A percentile compares a stretch with the other conserved stretches of the same genome.
These are phyloP conservation scores for Penicillium salamii DNA, from an alignment of 495 filamentous ascomycete genomes.

Conservation along the genomic window DNA sequence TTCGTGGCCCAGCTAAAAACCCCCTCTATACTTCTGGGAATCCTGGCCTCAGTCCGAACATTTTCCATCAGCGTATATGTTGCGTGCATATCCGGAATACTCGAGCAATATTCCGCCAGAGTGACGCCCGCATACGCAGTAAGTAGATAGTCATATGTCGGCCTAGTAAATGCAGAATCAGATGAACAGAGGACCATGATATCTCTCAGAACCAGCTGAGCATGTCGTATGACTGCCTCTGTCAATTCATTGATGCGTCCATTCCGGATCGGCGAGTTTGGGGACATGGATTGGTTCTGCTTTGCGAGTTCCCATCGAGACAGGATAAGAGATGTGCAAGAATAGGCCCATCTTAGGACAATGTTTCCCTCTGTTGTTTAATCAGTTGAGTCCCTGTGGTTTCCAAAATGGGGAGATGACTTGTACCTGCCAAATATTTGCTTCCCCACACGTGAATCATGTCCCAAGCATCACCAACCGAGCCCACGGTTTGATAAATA, in stretches of 20 bases:
- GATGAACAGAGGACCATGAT: not conserved
- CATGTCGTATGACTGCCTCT: slow-evolving; percentile 1
- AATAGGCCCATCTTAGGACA: not conserved
- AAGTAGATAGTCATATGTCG: slow-evolving; percentile 7
- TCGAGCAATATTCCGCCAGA: slow-evolving; percentile 2
- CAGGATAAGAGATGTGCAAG: slow-evolving; percentile 2
- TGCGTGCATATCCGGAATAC: slow-evolving; percentile 5
- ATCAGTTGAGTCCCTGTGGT: not conserved
- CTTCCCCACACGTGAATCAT: slow-evolving; percentile 1
- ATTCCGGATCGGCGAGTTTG: not conserved
- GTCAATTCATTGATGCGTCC: not conserved
- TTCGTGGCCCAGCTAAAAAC: slow-evolving; percentile 7
- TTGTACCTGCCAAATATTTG: not conserved
- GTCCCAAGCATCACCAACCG: not conserved
- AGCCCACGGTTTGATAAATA: not conserved
- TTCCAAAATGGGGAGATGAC: not conserved
- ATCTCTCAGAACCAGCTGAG: slow-evolving; percentile 2
- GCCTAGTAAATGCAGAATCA: slow-evolving; percentile 2
- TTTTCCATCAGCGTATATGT: slow-evolving; percentile 11
- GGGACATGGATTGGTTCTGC: not conserved
- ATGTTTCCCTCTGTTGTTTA: not conserved
- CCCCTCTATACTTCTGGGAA: slow-evolving; percentile 6
- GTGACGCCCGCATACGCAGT: slow-evolving; percentile 8
- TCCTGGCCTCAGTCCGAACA: slow-evolving; percentile 6
- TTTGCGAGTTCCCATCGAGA: slow-evolving; percentile 11